phyloP scores from a whole-genome alignment of 768 basidiomycete species.

The Daedalea quercina region DNA sequence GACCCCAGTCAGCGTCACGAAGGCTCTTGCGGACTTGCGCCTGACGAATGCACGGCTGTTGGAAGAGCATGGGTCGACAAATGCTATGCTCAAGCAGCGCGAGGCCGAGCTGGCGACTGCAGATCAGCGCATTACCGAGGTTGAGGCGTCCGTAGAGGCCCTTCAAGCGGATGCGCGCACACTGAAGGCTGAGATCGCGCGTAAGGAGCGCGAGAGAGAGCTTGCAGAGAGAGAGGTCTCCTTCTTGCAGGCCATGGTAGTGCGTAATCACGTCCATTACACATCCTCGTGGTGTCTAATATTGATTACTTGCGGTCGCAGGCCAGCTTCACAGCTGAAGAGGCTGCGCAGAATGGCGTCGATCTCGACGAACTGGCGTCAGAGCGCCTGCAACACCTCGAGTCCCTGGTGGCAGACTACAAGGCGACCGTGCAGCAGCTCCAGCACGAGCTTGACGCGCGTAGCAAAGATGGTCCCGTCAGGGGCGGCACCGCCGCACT shows the following conservation, averaged over 20 bases:
- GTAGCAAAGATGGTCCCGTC: constrained; percentile 29
- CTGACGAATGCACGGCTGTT: constrained; percentile 56
- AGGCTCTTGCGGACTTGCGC: constrained; percentile 53
- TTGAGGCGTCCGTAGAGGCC: constrained; percentile 21
- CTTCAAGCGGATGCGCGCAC: constrained; percentile 29
- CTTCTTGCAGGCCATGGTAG: constrained; percentile 64
- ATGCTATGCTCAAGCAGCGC: constrained; percentile 44
- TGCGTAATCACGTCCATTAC: constrained; percentile 24
- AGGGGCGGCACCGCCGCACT: constrained; percentile 15
- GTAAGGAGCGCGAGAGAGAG: constrained; percentile 32
- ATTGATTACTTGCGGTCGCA: constrained; percentile 16
- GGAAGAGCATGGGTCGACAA: constrained; percentile 57
- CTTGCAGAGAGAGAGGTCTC: constrained; percentile 55
- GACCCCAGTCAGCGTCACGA: constrained; percentile 48
- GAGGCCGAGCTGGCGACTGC: constrained; percentile 43
- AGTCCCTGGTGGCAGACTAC: constrained; percentile 47
- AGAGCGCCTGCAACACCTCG: constrained; percentile 47
- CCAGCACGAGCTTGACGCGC: constrained; percentile 39
- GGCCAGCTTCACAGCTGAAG: constrained; percentile 63
- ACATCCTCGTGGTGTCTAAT: neutral
- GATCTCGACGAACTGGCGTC: constrained; percentile 30
- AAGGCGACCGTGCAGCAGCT: constrained; percentile 43
- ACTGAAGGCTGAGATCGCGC: constrained; percentile 32
- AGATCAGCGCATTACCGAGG: constrained; percentile 24
- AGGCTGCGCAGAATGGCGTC: constrained; percentile 27